These are phyloP conservation scores for Phaeoacremonium minimum DNA, from an alignment of 2,329 filamentous ascomycete species.

Conservation along the genomic window DNA sequence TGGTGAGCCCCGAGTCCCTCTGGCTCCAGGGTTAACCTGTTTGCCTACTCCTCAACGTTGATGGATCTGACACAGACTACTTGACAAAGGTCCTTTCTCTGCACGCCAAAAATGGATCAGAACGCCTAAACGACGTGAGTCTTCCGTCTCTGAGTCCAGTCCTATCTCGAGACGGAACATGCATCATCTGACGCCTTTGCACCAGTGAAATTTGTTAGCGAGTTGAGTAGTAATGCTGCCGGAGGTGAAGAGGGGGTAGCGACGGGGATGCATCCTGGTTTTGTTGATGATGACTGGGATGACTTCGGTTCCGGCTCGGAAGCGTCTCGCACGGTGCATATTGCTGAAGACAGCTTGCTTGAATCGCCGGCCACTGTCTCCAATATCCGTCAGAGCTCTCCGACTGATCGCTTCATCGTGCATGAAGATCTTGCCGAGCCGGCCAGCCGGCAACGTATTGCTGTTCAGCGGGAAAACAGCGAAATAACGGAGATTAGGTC, in stretches of 20 bases:
- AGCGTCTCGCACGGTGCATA: constrained; percentile 5
- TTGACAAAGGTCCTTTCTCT: constrained; percentile 17
- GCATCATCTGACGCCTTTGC: constrained; percentile 2
- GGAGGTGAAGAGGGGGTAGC: constrained; percentile 6
- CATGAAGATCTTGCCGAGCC: constrained; percentile 12
- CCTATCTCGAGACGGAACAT: too few relatives aligned
- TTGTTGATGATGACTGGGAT: constrained; percentile 10
- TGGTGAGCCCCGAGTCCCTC: constrained; percentile 8
- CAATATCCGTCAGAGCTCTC: constrained; percentile 11
- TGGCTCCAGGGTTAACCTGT: neutral
- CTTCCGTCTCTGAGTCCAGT: neutral
- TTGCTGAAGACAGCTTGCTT: too few relatives aligned
- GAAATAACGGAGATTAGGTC: constrained; percentile 6
- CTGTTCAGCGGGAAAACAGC: neutral
- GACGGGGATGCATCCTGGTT: neutral
- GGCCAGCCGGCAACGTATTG: neutral
- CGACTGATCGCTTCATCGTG: constrained; percentile 22
- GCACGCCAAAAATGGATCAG: constrained; percentile 26
- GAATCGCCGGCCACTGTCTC: constrained; percentile 4
- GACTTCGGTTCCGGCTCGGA: constrained; percentile 7
- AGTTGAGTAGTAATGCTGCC: constrained; percentile 9
- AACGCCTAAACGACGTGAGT: constrained; percentile 21
- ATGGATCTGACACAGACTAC: constrained; percentile 1
- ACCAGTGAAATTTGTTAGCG: constrained; percentile 21
- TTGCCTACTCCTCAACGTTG: too few relatives aligned